phyloP scores from a whole-genome alignment of 495 filamentous ascomycete species.

The Lepidopterella palustris region DNA sequence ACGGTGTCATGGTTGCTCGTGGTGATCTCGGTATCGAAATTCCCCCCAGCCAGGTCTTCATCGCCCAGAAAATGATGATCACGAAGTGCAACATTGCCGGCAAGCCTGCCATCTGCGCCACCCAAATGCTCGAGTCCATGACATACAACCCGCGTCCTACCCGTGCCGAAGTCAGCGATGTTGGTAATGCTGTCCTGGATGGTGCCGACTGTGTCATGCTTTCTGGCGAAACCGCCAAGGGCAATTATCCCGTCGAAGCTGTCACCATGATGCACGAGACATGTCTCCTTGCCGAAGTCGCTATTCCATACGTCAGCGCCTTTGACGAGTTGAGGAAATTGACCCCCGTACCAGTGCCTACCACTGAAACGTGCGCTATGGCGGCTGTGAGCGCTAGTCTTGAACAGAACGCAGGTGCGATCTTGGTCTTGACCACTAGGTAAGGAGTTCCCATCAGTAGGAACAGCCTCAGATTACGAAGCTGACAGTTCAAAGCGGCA shows the following conservation, averaged over 20 bases:
- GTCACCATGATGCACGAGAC: slow-evolving; percentile 98
- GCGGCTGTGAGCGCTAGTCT: slow-evolving; percentile 88
- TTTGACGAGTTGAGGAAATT: slow-evolving; percentile 91
- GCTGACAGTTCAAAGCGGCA: slow-evolving; percentile 50
- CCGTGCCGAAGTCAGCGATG: slow-evolving; percentile 94
- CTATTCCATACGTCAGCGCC: slow-evolving; percentile 90
- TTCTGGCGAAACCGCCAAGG: slow-evolving; percentile 98
- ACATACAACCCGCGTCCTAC: slow-evolving; percentile 98
- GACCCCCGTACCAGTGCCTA: slow-evolving; percentile 70
- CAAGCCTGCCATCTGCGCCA: slow-evolving; percentile 95
- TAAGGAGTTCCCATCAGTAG: slow-evolving; percentile 33
- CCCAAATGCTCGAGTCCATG: slow-evolving; percentile 96
- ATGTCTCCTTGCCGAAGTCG: slow-evolving; percentile 89
- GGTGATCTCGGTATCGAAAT: slow-evolving; percentile 99
- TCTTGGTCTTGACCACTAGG: slow-evolving; percentile 89
- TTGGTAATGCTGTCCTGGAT: slow-evolving; percentile 95
- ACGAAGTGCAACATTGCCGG: slow-evolving; percentile 99
- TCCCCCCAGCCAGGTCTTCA: slow-evolving; percentile 94
- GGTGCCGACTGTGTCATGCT: slow-evolving; percentile 99
- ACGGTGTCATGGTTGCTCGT: slow-evolving; percentile 99
- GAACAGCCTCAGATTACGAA: neutral
- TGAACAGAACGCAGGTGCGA: slow-evolving; percentile 91
- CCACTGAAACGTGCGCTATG: slow-evolving; percentile 90
- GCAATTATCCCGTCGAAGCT: slow-evolving; percentile 84
- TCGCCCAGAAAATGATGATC: slow-evolving; percentile 99